phyloP scores from a whole-genome alignment of 306 rosid species.

The Prunus salicina region DNA sequence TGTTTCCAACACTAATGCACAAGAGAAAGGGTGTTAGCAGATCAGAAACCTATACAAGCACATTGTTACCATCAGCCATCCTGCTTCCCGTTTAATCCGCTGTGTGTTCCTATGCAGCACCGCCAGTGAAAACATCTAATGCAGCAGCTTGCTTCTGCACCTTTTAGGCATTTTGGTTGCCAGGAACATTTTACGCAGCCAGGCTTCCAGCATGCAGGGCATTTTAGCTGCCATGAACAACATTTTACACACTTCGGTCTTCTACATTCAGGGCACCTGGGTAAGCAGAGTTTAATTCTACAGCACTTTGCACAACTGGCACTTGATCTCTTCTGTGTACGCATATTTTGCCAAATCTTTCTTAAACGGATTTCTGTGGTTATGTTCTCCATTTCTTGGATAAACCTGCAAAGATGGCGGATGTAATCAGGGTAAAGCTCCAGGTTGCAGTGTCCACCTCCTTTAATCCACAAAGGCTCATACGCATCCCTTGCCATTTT shows the following conservation, averaged over 20 bases:
- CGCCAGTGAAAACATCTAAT: conserved; percentile 45
- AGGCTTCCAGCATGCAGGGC: conserved; percentile 35
- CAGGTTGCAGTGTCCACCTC: conserved; percentile 97
- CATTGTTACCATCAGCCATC: conserved; percentile 39
- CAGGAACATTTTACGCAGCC: conserved; percentile 27
- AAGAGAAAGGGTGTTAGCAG: conserved; percentile 48
- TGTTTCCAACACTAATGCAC: conserved; percentile 39
- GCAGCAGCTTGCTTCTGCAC: conserved; percentile 44
- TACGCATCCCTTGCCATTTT: conserved; percentile 86
- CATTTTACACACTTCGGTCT: conserved; percentile 29
- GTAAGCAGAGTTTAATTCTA: conserved; percentile 36
- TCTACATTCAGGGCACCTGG: conserved; percentile 38
- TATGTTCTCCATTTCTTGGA: conserved; percentile 83
- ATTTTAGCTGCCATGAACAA: conserved; percentile 26
- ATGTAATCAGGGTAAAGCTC: conserved; percentile 98
- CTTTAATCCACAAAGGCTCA: conserved; percentile 95
- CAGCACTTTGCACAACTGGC: conserved; percentile 30
- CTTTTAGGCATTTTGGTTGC: conserved; percentile 23
- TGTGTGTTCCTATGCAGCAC: conserved; percentile 48
- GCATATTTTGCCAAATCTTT: conserved; percentile 51
- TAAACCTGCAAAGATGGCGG: conserved; percentile 71
- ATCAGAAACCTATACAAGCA: conserved; percentile 47
- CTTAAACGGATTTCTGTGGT: conserved; percentile 70
- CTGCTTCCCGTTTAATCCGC: conserved; percentile 32
- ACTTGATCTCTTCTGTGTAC: conserved; percentile 29